Evolutionary conservation across 2,329 filamentous ascomycete genomes (phyloP), one percentile per base, ranked within the genome.

Genomic region (Chrysoporthe puriensis): DNA sequence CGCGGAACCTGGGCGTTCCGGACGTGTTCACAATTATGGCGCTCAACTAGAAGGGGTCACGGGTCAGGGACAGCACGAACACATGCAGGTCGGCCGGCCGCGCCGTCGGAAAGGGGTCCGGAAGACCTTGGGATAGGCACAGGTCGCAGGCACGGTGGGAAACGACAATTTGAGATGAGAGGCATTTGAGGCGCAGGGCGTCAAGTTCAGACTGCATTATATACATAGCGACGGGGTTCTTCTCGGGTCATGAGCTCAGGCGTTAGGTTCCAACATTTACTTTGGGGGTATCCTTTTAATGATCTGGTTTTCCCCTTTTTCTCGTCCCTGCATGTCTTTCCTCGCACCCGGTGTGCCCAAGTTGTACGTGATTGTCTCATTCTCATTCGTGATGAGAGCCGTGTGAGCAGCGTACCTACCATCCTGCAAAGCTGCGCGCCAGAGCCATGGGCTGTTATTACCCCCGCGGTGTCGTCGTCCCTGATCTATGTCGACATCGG

Each of bases 11-110:
- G 72, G 79, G 78, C 0, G 56, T 78, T 66, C 78, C 77, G 0
- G 76, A 77, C 72, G 78, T 78, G 0, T 78, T 80, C 65, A 76
- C 73, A 13, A 79, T 80, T 64, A 75, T 80, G 74, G 72, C 76
- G 1, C 42, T 80, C 62, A 80, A 80, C 71, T 80, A 73, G 64
- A 52, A 9, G 21, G 36, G 26, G 16, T 26, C 26, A 26, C 21
- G 4, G 7, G 46, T 54, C 18, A 26, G 21, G 13, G 18, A 21
- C 4, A 1, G 9, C 43, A 26, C 48, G 21, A 34, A 42, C 42
- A 40, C 9, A 14, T 1, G 61, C 16, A 6, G 6, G n/a, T 52
- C 34, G 48, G 48, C 18, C 21, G 21, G 48, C 34, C 21, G 32
- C 11, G 1, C 50, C 26, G 13, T 54, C 5, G 14, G 3, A 14